These are phyloP conservation scores for Daldinia childiae DNA, from an alignment of 495 filamentous ascomycete species.

Conservation along the genomic window DNA sequence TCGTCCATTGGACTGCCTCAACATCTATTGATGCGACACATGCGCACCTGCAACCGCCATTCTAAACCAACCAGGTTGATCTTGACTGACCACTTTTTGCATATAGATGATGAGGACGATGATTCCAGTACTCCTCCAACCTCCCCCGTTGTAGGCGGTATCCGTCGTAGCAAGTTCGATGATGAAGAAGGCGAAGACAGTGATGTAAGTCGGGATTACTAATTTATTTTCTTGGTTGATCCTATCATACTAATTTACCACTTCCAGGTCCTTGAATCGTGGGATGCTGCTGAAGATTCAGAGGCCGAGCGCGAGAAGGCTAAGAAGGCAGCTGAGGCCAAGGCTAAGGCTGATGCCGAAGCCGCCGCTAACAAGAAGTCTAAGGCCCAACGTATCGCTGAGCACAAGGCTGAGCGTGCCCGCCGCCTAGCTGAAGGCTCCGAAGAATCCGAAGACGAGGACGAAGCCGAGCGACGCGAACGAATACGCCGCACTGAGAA, in stretches of 20 bases:
- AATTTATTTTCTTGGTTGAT: not conserved
- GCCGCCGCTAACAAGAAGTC: conserved; percentile 94
- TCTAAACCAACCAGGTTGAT: not conserved
- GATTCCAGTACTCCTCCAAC: conserved; percentile 69
- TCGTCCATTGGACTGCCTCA: conserved; percentile 22
- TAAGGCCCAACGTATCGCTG: conserved; percentile 87
- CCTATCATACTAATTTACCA: conserved; percentile 10
- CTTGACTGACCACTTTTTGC: conserved; percentile 50
- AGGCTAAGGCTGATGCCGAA: conserved; percentile 88
- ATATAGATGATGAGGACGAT: conserved; percentile 72
- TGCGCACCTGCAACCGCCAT: conserved; percentile 8
- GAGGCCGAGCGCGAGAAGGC: conserved; percentile 96
- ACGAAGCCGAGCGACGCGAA: conserved; percentile 74
- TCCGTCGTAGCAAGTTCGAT: conserved; percentile 74
- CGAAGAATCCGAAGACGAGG: conserved; percentile 67
- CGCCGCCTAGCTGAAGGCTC: conserved; percentile 60
- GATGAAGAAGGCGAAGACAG: conserved; percentile 89
- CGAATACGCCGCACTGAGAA: conserved; percentile 80
- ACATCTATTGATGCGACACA: conserved; percentile 34
- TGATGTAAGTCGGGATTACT: conserved; percentile 68
- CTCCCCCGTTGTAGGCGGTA: conserved; percentile 65
- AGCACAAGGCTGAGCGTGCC: conserved; percentile 66
- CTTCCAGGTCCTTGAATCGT: conserved; percentile 86
- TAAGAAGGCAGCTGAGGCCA: conserved; percentile 83
- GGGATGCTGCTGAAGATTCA: conserved; percentile 97